These are phyloP conservation scores for Cryptococcus sp. DNA, from an alignment of 1,284 basidiomycete species.

Conservation along the genomic window DNA sequence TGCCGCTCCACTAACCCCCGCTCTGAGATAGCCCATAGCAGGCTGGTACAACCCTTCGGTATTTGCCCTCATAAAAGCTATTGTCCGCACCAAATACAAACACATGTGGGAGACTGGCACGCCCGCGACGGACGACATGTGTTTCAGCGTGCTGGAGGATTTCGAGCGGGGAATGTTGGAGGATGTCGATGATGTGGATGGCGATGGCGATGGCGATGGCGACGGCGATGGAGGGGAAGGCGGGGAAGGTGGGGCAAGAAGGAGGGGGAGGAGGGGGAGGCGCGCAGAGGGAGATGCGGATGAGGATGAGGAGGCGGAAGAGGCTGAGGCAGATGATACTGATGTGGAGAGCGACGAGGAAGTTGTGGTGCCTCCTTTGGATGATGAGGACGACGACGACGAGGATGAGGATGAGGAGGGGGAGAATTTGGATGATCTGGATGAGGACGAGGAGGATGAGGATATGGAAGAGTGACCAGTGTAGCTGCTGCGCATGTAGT, in stretches of 20 bases:
- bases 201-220: slow-evolving; percentile 8
- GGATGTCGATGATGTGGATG: background rate
- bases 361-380: slow-evolving; percentile 9
- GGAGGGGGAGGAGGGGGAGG: slow-evolving; percentile 28
- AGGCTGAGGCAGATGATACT: slow-evolving; percentile 31
- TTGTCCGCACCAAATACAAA: slow-evolving; percentile 83
- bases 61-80: slow-evolving; percentile 74
- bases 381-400: slow-evolving; percentile 4
- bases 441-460: slow-evolving; percentile 4
- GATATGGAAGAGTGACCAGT: background rate
- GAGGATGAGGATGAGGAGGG: slow-evolving; percentile 6
- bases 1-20: background rate
- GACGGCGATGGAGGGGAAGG: slow-evolving; percentile 47
- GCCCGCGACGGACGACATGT: slow-evolving; percentile 27
- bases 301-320: background rate
- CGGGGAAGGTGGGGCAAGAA: slow-evolving; percentile 41
- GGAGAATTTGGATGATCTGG: background rate
- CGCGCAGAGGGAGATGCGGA: no score
- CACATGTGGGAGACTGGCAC: slow-evolving; percentile 60
- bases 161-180: slow-evolving; percentile 17
- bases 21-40: slow-evolving; percentile 10
- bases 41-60: slow-evolving; percentile 78
- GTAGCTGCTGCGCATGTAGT: no score
- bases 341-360: slow-evolving; percentile 29
- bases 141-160: slow-evolving; percentile 23